Conservation (phyloP, 257 asterid genomes). For the Solanum boliviense region DNA sequence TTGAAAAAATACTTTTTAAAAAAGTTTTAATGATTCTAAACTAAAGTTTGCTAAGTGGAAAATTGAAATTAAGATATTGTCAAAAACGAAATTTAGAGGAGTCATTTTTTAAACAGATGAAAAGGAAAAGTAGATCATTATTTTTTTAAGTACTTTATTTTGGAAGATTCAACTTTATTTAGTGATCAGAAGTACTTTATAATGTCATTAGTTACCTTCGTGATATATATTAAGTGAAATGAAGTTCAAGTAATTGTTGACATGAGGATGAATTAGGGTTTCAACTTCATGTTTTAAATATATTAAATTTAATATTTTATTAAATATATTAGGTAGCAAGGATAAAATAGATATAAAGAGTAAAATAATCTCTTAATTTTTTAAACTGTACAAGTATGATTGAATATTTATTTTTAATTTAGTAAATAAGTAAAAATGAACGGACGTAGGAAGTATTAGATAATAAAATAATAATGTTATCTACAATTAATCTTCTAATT, state of each 20-base stretch:
- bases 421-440: no score
- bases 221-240: background rate
- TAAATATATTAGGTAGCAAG: no score
- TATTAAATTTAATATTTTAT: no score
- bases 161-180: background rate
- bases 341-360: background rate
- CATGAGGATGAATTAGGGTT: background rate
- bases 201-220: background rate
- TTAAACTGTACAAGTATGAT: no score
- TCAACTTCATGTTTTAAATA: background rate
- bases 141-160: background rate
- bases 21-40: no score
- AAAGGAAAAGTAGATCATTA: background rate
- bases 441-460: no score
- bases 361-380: no score
- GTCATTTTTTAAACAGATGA: background rate
- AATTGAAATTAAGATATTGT: no score
- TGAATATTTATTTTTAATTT: no score
- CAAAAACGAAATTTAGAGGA: no score
- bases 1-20: no score
- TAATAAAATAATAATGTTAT: no score
- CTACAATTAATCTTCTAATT: background rate
- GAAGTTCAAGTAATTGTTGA: background rate
- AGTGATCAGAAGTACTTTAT: background rate
- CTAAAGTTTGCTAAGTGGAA: background rate